phyloP scores from a whole-genome alignment of 306 rosid genomes.

The Pyrus bretschneideri region DNA sequence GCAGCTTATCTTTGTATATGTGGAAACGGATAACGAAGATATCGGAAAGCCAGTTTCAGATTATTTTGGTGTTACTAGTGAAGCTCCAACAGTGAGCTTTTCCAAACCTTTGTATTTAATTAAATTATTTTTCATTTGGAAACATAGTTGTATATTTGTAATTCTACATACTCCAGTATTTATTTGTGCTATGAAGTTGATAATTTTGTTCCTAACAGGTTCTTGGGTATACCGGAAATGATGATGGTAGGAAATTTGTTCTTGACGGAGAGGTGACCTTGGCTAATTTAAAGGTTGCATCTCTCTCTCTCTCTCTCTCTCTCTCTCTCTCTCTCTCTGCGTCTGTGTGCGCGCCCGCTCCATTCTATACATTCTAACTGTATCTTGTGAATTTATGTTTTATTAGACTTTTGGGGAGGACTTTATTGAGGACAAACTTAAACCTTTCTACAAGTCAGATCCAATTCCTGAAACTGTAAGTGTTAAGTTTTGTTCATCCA shows the following conservation, averaged over 20 bases:
- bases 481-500: slow-evolving; percentile 12
- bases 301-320: slow-evolving; percentile 6
- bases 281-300: slow-evolving; percentile 65
- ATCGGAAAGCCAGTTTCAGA: slow-evolving; percentile 88
- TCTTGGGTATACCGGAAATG: slow-evolving; percentile 81
- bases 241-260: slow-evolving; percentile 76
- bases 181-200: background rate
- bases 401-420: slow-evolving; percentile 73
- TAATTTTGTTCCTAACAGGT: slow-evolving; percentile 38
- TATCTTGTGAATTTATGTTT: slow-evolving; percentile 11
- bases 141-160: background rate
- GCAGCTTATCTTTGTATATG: slow-evolving; percentile 84
- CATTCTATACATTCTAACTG: slow-evolving; percentile 6
- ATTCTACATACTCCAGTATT: slow-evolving; percentile 4
- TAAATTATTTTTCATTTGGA: background rate
- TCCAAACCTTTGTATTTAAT: background rate
- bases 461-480: slow-evolving; percentile 88
- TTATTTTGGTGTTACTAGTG: slow-evolving; percentile 77
- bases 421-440: slow-evolving; percentile 89
- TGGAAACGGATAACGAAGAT: slow-evolving; percentile 83
- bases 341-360: background rate
- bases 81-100: slow-evolving; percentile 59
- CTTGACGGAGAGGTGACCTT: slow-evolving; percentile 59
- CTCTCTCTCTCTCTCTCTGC: background rate
- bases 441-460: slow-evolving; percentile 85